Evolutionary conservation across 75 land plant species (phyloP).

Genomic region (Selaginella moellendorffii): DNA sequence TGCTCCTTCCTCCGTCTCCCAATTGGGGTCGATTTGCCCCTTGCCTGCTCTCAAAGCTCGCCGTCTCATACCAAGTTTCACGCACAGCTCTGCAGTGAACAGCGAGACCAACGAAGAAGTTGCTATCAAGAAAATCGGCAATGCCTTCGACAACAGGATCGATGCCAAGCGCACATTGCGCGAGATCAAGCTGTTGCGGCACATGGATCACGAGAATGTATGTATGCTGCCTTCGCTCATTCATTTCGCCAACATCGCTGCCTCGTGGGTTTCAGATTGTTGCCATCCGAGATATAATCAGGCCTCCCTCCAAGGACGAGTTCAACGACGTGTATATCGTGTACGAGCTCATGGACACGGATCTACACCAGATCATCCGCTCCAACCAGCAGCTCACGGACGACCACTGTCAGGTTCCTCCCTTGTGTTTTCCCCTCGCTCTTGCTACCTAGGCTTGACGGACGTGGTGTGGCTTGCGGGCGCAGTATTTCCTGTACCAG

Average conservation of each 20-base stretch:
- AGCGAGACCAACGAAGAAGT: conserved; percentile 79
- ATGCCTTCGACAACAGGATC: conserved; percentile 88
- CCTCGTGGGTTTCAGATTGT: conserved; percentile 37
- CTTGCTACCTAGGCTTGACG: background rate
- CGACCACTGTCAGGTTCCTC: conserved; percentile 72
- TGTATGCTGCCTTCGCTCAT: too few relatives aligned
- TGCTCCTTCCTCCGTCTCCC: background rate
- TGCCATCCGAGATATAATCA: conserved; percentile 59
- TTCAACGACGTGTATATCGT: conserved; percentile 83
- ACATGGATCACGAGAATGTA: conserved; percentile 97
- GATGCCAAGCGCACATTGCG: conserved; percentile 90
- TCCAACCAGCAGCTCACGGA: conserved; percentile 62
- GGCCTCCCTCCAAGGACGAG: conserved; percentile 50
- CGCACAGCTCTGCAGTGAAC: conserved; percentile 64
- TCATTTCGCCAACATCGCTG: too few relatives aligned
- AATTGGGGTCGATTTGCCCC: background rate
- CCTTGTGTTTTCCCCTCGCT: background rate
- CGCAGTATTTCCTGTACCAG: conserved; percentile 89
- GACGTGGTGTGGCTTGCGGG: too few relatives aligned
- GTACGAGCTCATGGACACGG: conserved; percentile 65
- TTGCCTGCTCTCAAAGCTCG: background rate
- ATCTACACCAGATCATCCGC: conserved; percentile 65
- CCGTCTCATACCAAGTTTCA: too few relatives aligned
- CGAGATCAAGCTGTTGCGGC: conserved; percentile 84
- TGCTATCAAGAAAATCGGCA: conserved; percentile 94